phyloP scores from a whole-genome alignment of 2,329 filamentous ascomycete species.

The Aspergillus sp. region DNA sequence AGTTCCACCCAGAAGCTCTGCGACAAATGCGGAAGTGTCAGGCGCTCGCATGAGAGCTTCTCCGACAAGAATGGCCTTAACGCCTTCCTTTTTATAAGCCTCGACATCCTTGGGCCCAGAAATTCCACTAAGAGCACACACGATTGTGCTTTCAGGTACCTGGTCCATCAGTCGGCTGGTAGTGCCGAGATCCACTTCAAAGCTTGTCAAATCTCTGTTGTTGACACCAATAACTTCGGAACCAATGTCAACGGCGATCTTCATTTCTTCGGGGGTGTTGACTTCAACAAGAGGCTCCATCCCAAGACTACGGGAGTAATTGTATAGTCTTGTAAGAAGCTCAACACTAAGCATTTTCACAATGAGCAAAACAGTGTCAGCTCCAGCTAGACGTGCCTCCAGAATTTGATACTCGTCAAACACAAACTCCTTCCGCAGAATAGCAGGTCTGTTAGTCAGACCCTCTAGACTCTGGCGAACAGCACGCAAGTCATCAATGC shows the following conservation, averaged over 20 bases:
- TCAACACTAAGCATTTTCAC: conserved; percentile 91
- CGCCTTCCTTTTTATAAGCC: conserved; percentile 80
- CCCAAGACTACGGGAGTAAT: conserved; percentile 81
- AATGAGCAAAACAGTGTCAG: conserved; percentile 90
- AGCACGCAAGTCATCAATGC: conserved; percentile 83
- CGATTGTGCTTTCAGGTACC: conserved; percentile 78
- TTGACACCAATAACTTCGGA: conserved; percentile 94
- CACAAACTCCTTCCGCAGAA: conserved; percentile 93
- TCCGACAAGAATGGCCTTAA: conserved; percentile 88
- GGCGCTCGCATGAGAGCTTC: conserved; percentile 92
- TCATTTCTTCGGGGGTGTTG: conserved; percentile 91
- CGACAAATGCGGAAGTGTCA: conserved; percentile 77
- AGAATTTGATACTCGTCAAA: conserved; percentile 98
- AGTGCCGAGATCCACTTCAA: conserved; percentile 91
- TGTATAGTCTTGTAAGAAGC: conserved; percentile 71
- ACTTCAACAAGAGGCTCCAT: conserved; percentile 99
- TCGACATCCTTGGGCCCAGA: conserved; percentile 82
- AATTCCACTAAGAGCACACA: conserved; percentile 93
- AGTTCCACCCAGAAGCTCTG: conserved; percentile 66
- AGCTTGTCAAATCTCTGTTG: conserved; percentile 92
- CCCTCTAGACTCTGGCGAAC: conserved; percentile 85
- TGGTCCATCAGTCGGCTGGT: conserved; percentile 83
- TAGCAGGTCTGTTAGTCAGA: conserved; percentile 86
- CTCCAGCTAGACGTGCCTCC: conserved; percentile 85
- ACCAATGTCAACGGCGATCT: conserved; percentile 76